Conservation (phyloP, 768 basidiomycete genomes). For the Megacollybia marginata region DNA sequence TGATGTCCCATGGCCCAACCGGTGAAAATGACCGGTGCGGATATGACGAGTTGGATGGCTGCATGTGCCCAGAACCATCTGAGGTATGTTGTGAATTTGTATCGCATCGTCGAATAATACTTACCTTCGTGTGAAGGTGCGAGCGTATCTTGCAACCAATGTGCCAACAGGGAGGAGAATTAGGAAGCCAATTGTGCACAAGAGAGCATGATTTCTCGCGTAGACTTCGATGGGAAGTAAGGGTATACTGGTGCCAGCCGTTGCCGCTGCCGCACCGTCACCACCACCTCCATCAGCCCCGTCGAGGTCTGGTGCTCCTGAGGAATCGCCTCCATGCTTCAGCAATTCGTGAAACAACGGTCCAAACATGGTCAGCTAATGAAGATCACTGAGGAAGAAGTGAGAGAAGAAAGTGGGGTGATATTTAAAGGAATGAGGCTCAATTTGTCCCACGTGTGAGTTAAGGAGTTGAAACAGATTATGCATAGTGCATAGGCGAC, state of each 20-base stretch:
- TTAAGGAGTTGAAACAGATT: no score
- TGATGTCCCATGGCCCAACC: conserved; percentile 39
- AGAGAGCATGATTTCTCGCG: conserved; percentile 40
- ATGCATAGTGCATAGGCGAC: no score
- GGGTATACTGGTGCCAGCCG: conserved; percentile 4
- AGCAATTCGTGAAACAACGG: no score
- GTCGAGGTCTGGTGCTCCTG: no score
- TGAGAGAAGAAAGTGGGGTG: no score
- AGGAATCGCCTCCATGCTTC: no score
- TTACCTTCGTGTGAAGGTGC: conserved; percentile 42
- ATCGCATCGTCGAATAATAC: conserved; percentile 8
- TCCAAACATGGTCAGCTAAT: no score
- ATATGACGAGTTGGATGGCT: conserved; percentile 39
- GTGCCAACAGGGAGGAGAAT: conserved; percentile 53
- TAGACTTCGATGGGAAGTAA: conserved; percentile 24
- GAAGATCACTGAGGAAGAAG: no score
- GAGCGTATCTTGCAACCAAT: conserved; percentile 44
- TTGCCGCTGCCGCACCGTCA: background rate
- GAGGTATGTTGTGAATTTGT: background rate
- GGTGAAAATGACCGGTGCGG: conserved; percentile 46
- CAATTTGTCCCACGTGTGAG: no score
- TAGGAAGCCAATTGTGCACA: conserved; percentile 46
- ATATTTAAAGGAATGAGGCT: no score
- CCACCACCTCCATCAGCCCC: no score
- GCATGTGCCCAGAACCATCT: conserved; percentile 48